A percentile compares a stretch with the other conserved stretches of the same genome.
phyloP scores from a whole-genome alignment of 2,329 filamentous ascomycete species.

The Mariannaea elegans region DNA sequence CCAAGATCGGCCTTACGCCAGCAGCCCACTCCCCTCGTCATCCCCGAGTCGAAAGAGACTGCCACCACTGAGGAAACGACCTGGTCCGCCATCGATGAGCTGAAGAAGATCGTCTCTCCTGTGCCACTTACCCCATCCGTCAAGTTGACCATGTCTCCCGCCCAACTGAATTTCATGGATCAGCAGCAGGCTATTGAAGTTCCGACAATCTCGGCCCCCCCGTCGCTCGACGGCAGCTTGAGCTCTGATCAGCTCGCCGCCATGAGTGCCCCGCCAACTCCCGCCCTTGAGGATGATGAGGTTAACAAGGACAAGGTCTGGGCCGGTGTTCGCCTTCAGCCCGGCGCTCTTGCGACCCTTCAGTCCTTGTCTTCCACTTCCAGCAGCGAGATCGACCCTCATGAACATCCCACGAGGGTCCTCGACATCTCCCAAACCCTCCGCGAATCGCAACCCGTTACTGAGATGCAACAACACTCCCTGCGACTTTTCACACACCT shows the following conservation, averaged over 20 bases:
- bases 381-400: conserved; percentile 68
- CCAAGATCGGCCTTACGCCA: conserved; percentile 52
- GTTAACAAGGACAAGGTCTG: conserved; percentile 69
- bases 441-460: conserved; percentile 22
- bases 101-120: conserved; percentile 64
- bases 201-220: conserved; percentile 80
- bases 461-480: conserved; percentile 61
- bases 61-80: conserved; percentile 42
- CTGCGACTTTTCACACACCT: conserved; percentile 59
- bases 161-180: conserved; percentile 75
- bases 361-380: conserved; percentile 64
- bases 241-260: conserved; percentile 87
- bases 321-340: conserved; percentile 78
- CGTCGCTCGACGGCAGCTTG: conserved; percentile 88
- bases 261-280: conserved; percentile 86
- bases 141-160: conserved; percentile 79
- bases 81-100: conserved; percentile 55
- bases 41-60: conserved; percentile 53
- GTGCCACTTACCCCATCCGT: conserved; percentile 70
- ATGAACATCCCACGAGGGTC: conserved; percentile 53
- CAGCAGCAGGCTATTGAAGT: conserved; percentile 69
- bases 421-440: conserved; percentile 54
- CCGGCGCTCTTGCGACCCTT: conserved; percentile 81
- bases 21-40: conserved; percentile 58
- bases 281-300: conserved; percentile 70